A percentile compares a stretch with the other conserved stretches of the same genome.
Evolutionary conservation across 129 eudicot genomes (phyloP).

Genomic region (Flaveria ramosissima): DNA sequence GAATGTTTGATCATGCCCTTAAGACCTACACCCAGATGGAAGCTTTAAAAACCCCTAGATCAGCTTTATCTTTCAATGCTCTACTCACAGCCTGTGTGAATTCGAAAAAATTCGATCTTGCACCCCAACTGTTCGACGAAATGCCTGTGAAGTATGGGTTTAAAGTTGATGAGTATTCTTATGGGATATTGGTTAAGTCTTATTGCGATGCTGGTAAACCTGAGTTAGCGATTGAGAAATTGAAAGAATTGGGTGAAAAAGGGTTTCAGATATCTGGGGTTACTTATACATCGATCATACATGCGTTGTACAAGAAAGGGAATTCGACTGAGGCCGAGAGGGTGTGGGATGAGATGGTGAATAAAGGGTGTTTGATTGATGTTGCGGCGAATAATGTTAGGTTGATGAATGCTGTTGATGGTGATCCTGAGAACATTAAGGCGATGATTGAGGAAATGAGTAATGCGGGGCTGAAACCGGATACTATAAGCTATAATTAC

Average conservation of each 20-base stretch:
- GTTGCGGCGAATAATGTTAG: conserved; percentile 71
- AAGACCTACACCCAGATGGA: conserved; percentile 69
- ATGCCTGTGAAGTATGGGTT: conserved; percentile 55
- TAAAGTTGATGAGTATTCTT: conserved; percentile 57
- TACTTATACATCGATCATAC: conserved; percentile 59
- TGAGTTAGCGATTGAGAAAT: conserved; percentile 54
- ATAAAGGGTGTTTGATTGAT: conserved; percentile 55
- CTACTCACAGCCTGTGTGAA: conserved; percentile 58
- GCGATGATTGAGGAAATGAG: conserved; percentile 72
- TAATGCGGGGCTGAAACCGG: conserved; percentile 55
- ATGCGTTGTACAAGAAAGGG: conserved; percentile 67
- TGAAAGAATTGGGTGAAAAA: conserved; percentile 69
- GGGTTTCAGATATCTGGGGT: conserved; percentile 50
- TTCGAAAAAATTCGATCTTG: conserved; percentile 41
- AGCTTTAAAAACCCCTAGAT: conserved; percentile 58
- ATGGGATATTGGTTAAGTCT: conserved; percentile 65
- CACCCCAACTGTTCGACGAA: conserved; percentile 66
- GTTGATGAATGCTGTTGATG: conserved; percentile 51
- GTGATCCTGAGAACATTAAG: conserved; percentile 58
- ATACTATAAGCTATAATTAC: conserved; percentile 68
- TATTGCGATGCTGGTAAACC: conserved; percentile 67
- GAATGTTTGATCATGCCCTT: conserved; percentile 79
- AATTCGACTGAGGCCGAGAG: conserved; percentile 54
- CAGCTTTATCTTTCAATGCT: conserved; percentile 72
- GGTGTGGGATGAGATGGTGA: conserved; percentile 77